phyloP scores from a whole-genome alignment of 345 rosid species.

The Sonneratia caseolaris region DNA sequence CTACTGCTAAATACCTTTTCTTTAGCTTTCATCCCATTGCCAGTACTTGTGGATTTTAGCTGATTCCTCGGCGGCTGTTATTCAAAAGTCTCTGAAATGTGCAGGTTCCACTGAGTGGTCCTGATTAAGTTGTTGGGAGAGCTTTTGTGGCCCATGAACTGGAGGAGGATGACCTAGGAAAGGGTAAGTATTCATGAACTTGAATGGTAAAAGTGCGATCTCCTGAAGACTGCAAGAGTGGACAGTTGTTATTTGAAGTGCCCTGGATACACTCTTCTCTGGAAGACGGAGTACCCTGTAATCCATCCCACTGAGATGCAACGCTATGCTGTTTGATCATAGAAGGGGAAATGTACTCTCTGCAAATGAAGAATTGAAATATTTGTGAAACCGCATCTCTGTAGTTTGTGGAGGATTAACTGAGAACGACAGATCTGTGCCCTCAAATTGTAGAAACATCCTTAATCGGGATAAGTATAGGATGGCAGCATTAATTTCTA shows the following conservation, averaged over 20 bases:
- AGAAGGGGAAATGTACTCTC: too few species aligned
- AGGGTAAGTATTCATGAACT: slow-evolving; percentile 31
- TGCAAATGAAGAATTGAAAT: too few species aligned
- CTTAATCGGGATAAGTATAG: neutral
- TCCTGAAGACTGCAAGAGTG: neutral
- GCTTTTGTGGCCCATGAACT: slow-evolving; percentile 97
- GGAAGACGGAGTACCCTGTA: too few species aligned
- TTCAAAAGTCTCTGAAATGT: slow-evolving; percentile 6
- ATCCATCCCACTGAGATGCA: too few species aligned
- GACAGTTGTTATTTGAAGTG: too few species aligned
- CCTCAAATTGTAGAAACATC: neutral
- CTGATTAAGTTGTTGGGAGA: slow-evolving; percentile 74
- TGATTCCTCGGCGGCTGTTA: neutral
- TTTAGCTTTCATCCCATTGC: neutral
- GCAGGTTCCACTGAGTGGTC: slow-evolving; percentile 77
- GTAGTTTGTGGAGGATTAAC: too few species aligned
- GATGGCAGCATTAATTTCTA: too few species aligned
- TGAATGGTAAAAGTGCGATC: neutral
- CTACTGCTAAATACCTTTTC: neutral
- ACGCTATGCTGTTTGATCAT: too few species aligned
- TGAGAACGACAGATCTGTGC: neutral
- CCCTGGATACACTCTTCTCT: neutral
- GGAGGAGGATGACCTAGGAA: slow-evolving; percentile 94
- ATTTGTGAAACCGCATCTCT: too few species aligned
- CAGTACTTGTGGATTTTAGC: neutral